phyloP scores from a whole-genome alignment of 2,329 filamentous ascomycete species.

The Microsporum ferrugineum region DNA sequence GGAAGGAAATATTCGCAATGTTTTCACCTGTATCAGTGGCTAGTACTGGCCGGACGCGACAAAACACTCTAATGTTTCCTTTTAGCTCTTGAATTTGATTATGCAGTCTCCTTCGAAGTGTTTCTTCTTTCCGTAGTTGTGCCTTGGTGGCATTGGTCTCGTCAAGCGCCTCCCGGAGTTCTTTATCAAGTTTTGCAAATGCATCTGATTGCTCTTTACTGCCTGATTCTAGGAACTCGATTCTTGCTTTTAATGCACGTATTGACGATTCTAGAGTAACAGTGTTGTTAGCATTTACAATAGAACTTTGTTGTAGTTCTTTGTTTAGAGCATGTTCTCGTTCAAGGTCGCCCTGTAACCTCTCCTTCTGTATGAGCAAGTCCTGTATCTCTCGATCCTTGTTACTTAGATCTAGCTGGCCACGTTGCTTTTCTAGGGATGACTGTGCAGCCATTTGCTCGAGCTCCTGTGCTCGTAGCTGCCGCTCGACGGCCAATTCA shows the following conservation, averaged over 20 bases:
- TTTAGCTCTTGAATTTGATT: slow-evolving; percentile 97
- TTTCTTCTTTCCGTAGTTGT: slow-evolving; percentile 85
- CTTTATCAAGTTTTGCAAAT: slow-evolving; percentile 68
- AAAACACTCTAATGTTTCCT: slow-evolving; percentile 97
- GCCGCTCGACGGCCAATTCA: slow-evolving; percentile 57
- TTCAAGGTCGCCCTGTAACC: slow-evolving; percentile 39
- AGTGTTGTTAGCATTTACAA: slow-evolving; percentile 50
- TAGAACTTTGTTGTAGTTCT: slow-evolving; percentile 47
- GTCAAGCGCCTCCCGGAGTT: slow-evolving; percentile 65
- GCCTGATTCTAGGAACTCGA: slow-evolving; percentile 81
- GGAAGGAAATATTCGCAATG: slow-evolving; percentile 64
- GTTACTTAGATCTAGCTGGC: slow-evolving; percentile 37
- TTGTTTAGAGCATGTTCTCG: slow-evolving; percentile 53
- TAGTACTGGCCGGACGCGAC: slow-evolving; percentile 71
- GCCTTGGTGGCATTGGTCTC: slow-evolving; percentile 59
- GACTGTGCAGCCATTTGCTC: slow-evolving; percentile 50
- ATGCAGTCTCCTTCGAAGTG: slow-evolving; percentile 77
- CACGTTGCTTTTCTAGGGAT: slow-evolving; percentile 36
- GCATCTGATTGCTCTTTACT: slow-evolving; percentile 79
- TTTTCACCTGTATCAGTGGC: slow-evolving; percentile 47
- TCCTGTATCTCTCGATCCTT: slow-evolving; percentile 45
- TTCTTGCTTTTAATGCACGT: slow-evolving; percentile 64
- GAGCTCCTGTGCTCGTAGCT: slow-evolving; percentile 49
- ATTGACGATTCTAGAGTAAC: slow-evolving; percentile 62
- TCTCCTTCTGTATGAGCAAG: slow-evolving; percentile 31